These are phyloP conservation scores for Solanum sitiens DNA, from an alignment of 257 asterid genomes.

Conservation along the genomic window DNA sequence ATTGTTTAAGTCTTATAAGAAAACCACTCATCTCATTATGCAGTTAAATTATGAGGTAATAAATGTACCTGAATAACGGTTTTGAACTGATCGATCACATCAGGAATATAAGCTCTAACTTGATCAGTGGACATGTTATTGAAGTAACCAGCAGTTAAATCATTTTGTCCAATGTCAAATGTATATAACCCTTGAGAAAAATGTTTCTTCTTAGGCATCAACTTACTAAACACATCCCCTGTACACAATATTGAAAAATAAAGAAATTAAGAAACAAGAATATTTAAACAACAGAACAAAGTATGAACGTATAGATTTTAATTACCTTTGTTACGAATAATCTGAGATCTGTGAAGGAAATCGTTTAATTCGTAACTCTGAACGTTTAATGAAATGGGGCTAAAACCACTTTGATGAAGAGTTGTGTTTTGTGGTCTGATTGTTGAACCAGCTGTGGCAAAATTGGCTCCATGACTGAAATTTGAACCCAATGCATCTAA, in stretches of 20 bases:
- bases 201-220: constrained; percentile 39
- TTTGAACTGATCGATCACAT: constrained; percentile 54
- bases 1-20: background rate
- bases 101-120: constrained; percentile 67
- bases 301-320: background rate
- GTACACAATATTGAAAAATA: background rate
- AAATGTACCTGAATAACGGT: constrained; percentile 40
- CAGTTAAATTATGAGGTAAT: no score
- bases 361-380: constrained; percentile 49
- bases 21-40: no score
- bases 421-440: constrained; percentile 77
- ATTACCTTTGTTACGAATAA: constrained; percentile 38
- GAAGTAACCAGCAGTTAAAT: constrained; percentile 63
- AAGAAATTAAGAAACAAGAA: no score
- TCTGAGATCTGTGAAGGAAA: constrained; percentile 52
- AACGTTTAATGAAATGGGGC: constrained; percentile 72
- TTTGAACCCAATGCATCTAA: constrained; percentile 84
- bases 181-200: constrained; percentile 59
- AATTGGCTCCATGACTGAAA: constrained; percentile 82
- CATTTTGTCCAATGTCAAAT: constrained; percentile 89
- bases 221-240: constrained; percentile 37
- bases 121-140: constrained; percentile 65
- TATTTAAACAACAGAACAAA: background rate
- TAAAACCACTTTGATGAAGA: constrained; percentile 63
- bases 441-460: constrained; percentile 91